These are phyloP conservation scores for Penicillium antarcticum DNA, from an alignment of 495 filamentous ascomycete species.

Conservation along the genomic window DNA sequence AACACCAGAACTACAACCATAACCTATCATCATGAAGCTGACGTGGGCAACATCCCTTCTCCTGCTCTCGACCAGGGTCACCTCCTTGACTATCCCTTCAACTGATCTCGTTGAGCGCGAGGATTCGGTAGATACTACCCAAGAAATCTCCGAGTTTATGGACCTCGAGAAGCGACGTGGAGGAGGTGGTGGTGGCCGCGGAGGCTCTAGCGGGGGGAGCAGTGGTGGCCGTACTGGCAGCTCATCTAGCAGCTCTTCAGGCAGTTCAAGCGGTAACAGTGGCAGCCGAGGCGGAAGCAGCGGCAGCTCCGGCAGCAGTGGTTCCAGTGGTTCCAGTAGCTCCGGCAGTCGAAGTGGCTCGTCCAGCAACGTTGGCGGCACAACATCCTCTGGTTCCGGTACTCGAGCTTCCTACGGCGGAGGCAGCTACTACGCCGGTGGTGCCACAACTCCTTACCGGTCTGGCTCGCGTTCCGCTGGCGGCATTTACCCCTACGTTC, in stretches of 20 bases:
- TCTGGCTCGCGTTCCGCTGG: slow-evolving; percentile 54
- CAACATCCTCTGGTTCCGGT: slow-evolving; percentile 64
- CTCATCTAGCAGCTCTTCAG: slow-evolving; percentile 18
- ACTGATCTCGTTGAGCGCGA: slow-evolving; percentile 19
- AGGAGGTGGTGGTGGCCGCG: slow-evolving; percentile 36
- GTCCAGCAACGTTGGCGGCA: slow-evolving; percentile 56
- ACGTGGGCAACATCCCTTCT: slow-evolving; percentile 21
- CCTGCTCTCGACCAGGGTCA: slow-evolving; percentile 28
- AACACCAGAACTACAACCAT: too few species aligned
- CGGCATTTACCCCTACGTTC: slow-evolving; percentile 56
- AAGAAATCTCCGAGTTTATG: slow-evolving; percentile 6
- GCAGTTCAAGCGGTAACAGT: slow-evolving; percentile 23
- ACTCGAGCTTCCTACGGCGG: slow-evolving; percentile 51
- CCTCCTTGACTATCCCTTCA: slow-evolving; percentile 25
- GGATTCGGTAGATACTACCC: slow-evolving; percentile 5
- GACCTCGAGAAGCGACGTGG: slow-evolving; percentile 48
- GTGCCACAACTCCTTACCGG: slow-evolving; percentile 64
- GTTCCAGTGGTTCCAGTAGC: slow-evolving; percentile 22
- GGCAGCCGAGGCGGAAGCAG: slow-evolving; percentile 22
- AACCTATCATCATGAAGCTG: slow-evolving; percentile 28
- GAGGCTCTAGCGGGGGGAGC: slow-evolving; percentile 26
- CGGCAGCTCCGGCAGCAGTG: slow-evolving; percentile 18
- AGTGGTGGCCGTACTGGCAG: slow-evolving; percentile 14
- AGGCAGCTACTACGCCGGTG: slow-evolving; percentile 75
- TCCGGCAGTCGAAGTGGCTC: slow-evolving; percentile 20